A percentile compares a stretch with the other conserved stretches of the same genome.
Conservation (phyloP, 345 rosid genomes). For the Lenwebbia sp. region DNA sequence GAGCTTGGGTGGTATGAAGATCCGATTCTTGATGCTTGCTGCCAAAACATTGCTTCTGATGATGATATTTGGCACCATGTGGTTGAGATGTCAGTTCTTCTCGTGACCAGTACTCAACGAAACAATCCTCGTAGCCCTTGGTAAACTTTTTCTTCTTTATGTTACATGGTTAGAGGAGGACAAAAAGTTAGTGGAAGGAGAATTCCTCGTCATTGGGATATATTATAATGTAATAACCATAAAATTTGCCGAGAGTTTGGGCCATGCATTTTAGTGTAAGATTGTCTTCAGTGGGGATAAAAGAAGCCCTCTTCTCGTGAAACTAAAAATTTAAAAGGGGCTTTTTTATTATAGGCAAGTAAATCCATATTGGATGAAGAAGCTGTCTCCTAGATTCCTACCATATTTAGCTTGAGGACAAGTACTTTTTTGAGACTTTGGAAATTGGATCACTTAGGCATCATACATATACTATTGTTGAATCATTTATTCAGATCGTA, state of each 20-base stretch:
- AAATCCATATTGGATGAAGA: background rate
- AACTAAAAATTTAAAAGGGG: background rate
- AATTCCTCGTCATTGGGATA: background rate
- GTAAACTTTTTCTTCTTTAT: constrained; percentile 20
- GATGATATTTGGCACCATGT: constrained; percentile 75
- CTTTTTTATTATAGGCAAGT: background rate
- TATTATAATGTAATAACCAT: background rate
- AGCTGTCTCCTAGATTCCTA: background rate
- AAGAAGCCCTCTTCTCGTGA: background rate
- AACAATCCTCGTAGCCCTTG: constrained; percentile 71
- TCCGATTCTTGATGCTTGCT: constrained; percentile 85
- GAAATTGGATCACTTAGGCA: background rate
- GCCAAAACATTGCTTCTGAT: constrained; percentile 66
- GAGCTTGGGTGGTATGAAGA: constrained; percentile 54
- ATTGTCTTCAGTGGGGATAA: background rate
- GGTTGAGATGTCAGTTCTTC: constrained; percentile 74
- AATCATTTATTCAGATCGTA: background rate
- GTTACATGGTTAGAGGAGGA: background rate
- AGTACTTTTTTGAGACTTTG: background rate
- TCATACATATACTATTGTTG: background rate
- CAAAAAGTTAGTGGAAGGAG: background rate
- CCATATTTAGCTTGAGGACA: background rate
- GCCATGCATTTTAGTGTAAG: background rate
- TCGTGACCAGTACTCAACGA: constrained; percentile 36
- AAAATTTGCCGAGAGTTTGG: background rate